Percentiles rank a stretch among this genome's conserved stretches.
These are phyloP conservation scores for Ailanthus altissimus DNA, from an alignment of 345 rosid species.

Conservation along the genomic window DNA sequence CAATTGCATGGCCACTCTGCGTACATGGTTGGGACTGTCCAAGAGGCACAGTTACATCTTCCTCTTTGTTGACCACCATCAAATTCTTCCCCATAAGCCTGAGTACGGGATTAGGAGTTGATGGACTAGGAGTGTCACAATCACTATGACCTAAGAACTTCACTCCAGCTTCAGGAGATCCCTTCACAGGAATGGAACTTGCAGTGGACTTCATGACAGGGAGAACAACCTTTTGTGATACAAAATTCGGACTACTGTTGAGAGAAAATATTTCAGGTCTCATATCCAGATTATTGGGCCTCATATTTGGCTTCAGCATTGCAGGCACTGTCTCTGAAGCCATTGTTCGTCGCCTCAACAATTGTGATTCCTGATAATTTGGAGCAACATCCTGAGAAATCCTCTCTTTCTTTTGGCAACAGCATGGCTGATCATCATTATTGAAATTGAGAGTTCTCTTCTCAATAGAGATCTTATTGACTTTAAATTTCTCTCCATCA, in stretches of 20 bases:
- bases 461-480: slow-evolving; percentile 35
- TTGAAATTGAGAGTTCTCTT: slow-evolving; percentile 44
- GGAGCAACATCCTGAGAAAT: slow-evolving; percentile 41
- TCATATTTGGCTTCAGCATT: slow-evolving; percentile 31
- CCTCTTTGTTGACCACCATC: slow-evolving; percentile 89
- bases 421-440: slow-evolving; percentile 68
- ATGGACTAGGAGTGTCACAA: slow-evolving; percentile 68
- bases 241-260: slow-evolving; percentile 36
- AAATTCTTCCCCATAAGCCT: slow-evolving; percentile 97
- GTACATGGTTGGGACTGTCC: slow-evolving; percentile 36
- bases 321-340: slow-evolving; percentile 41
- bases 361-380: slow-evolving; percentile 59
- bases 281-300: slow-evolving; percentile 36
- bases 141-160: slow-evolving; percentile 35
- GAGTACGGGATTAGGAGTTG: slow-evolving; percentile 68
- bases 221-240: slow-evolving; percentile 41
- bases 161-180: slow-evolving; percentile 33
- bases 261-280: slow-evolving; percentile 40
- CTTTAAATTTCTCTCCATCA: slow-evolving; percentile 39
- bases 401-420: slow-evolving; percentile 90
- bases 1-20: slow-evolving; percentile 31
- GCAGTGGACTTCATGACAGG: slow-evolving; percentile 29
- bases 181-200: slow-evolving; percentile 34
- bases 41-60: slow-evolving; percentile 39
- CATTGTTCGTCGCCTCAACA: slow-evolving; percentile 55